Conservation (phyloP, 768 basidiomycete species). For the Amanita rimosa region DNA sequence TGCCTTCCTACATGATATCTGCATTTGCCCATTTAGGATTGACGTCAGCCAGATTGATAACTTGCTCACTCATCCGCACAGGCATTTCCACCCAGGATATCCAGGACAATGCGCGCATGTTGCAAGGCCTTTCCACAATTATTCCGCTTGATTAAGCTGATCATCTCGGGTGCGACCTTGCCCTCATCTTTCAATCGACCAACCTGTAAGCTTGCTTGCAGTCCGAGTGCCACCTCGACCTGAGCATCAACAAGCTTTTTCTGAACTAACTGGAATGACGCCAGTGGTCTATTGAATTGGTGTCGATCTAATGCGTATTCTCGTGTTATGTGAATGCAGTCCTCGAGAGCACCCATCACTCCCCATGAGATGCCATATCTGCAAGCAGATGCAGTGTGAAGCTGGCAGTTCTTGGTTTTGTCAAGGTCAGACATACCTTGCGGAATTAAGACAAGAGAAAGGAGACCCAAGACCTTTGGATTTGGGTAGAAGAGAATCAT, state of each 20-base stretch:
- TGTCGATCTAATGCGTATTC: conserved; percentile 81
- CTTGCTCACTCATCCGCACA: conserved; percentile 75
- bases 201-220: conserved; percentile 66
- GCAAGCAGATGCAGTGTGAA: conserved; percentile 3
- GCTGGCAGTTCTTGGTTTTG: conserved; percentile 1
- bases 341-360: conserved; percentile 91
- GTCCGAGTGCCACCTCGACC: conserved; percentile 71
- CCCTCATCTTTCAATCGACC: conserved; percentile 81
- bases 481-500: conserved; percentile 67
- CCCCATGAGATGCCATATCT: conserved; percentile 92
- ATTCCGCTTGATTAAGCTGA: conserved; percentile 90
- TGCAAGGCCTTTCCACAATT: conserved; percentile 90
- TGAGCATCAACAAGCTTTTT: conserved; percentile 96
- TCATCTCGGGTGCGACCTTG: conserved; percentile 77
- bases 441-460: conserved; percentile 89
- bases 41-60: conserved; percentile 1
- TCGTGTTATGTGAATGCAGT: conserved; percentile 70
- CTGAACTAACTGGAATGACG: conserved; percentile 94
- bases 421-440: conserved; percentile 33
- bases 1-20: conserved; percentile 94
- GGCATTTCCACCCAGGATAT: conserved; percentile 92
- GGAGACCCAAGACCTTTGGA: conserved; percentile 72
- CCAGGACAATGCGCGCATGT: conserved; percentile 71
- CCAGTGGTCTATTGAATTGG: conserved; percentile 84
- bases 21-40: neutral